phyloP scores from a whole-genome alignment of 1,284 basidiomycete species.

The Sanghuangporus baumii region DNA sequence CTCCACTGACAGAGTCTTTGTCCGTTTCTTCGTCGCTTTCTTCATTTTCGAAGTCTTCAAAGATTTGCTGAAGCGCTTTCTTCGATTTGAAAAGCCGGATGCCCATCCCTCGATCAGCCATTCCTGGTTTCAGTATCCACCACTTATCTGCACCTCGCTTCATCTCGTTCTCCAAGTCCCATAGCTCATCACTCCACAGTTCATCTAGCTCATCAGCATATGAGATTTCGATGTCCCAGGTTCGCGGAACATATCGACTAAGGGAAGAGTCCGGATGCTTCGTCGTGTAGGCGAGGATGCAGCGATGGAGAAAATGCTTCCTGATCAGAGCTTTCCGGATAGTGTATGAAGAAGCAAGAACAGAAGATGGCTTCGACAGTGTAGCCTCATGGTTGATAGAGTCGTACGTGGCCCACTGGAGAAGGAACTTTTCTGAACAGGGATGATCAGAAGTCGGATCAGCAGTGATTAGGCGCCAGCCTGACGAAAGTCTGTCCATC shows the following conservation, averaged over 20 bases:
- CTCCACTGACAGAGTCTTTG: slow-evolving; percentile 17
- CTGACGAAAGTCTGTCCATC: slow-evolving; percentile 37
- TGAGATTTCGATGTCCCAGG: slow-evolving; percentile 86
- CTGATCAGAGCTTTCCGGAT: slow-evolving; percentile 93
- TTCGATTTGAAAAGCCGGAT: slow-evolving; percentile 87
- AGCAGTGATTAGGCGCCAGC: slow-evolving; percentile 23
- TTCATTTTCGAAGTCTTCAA: slow-evolving; percentile 76
- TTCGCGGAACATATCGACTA: slow-evolving; percentile 58
- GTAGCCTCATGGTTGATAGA: slow-evolving; percentile 73
- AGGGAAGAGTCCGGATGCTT: slow-evolving; percentile 65
- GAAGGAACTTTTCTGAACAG: neutral
- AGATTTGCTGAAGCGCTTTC: slow-evolving; percentile 70
- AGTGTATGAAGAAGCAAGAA: slow-evolving; percentile 81
- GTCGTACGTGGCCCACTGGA: slow-evolving; percentile 85
- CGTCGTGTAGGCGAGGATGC: slow-evolving; percentile 66
- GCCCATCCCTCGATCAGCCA: slow-evolving; percentile 95
- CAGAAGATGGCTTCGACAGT: slow-evolving; percentile 36
- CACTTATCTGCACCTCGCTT: slow-evolving; percentile 48
- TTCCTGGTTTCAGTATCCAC: slow-evolving; percentile 97
- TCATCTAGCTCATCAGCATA: slow-evolving; percentile 96
- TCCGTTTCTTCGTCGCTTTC: slow-evolving; percentile 35
- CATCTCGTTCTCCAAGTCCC: slow-evolving; percentile 72
- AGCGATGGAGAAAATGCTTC: slow-evolving; percentile 87
- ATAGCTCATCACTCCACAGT: slow-evolving; percentile 89
- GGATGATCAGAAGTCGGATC: neutral